These are phyloP conservation scores for Sporisorium exsertum DNA, from an alignment of 1,284 basidiomycete genomes.

Conservation along the genomic window DNA sequence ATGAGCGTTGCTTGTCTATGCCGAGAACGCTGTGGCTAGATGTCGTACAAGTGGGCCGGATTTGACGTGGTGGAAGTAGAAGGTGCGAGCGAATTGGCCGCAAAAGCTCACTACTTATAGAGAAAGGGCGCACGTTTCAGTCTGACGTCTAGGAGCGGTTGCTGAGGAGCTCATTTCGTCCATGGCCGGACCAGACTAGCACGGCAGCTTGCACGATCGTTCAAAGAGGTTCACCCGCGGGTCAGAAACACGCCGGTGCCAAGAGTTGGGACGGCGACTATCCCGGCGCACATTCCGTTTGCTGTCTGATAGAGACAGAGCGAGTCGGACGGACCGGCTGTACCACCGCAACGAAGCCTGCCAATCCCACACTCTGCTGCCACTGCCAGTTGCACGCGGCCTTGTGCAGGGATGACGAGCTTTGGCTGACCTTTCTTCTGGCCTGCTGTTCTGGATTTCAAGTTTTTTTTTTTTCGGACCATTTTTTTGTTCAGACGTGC, in stretches of 20 bases:
- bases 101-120: slow-evolving; percentile 12
- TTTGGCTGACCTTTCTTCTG: background rate
- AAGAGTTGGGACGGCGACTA: slow-evolving; percentile 2
- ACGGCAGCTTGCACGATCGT: background rate
- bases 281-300: background rate
- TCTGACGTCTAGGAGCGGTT: background rate
- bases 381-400: slow-evolving; percentile 8
- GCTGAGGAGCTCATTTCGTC: background rate
- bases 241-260: slow-evolving; percentile 5
- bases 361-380: background rate
- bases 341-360: background rate
- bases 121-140: background rate
- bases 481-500: slow-evolving; percentile 5
- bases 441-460: background rate
- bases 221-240: slow-evolving; percentile 35
- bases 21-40: too few species aligned
- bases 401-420: slow-evolving; percentile 35
- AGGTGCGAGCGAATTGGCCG: background rate
- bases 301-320: background rate
- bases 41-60: background rate
- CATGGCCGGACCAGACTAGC: background rate
- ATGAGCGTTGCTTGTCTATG: background rate
- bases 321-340: background rate
- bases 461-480: background rate
- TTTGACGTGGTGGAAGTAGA: slow-evolving; percentile 4